Evolutionary conservation across 2,329 filamentous ascomycete species (phyloP).

Genomic region (Fusarium sp.): DNA sequence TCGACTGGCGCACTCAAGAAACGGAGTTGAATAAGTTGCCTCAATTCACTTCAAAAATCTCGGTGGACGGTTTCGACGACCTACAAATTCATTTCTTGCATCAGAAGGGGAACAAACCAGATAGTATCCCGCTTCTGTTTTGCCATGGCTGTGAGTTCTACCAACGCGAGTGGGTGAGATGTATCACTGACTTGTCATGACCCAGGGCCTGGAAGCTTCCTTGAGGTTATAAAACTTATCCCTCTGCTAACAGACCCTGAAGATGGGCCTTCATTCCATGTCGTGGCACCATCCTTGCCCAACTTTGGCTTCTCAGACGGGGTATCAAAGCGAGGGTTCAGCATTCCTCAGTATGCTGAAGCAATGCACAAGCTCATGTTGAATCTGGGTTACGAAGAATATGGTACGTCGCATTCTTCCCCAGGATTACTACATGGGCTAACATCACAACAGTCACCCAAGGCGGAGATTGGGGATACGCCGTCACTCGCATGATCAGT

Average conservation of each 20-base stretch:
- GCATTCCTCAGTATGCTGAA: constrained; percentile 59
- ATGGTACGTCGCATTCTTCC: constrained; percentile 39
- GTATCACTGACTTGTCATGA: constrained; percentile 54
- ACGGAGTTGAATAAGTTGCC: constrained; percentile 68
- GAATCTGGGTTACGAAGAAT: constrained; percentile 66
- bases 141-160: constrained; percentile 68
- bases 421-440: not conserved
- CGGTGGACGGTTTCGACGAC: constrained; percentile 68
- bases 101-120: constrained; percentile 60
- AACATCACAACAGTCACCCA: constrained; percentile 56
- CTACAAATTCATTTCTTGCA: constrained; percentile 75
- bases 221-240: constrained; percentile 75
- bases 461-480: constrained; percentile 79
- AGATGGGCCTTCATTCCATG: constrained; percentile 61
- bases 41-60: constrained; percentile 66
- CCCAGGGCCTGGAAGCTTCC: constrained; percentile 73
- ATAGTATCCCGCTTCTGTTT: constrained; percentile 75
- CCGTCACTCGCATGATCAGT: constrained; percentile 72
- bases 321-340: constrained; percentile 48
- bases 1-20: constrained; percentile 73
- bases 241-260: constrained; percentile 55
- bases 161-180: too few relatives aligned
- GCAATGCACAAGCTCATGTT: constrained; percentile 76
- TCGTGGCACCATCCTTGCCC: constrained; percentile 70
- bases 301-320: constrained; percentile 58